Evolutionary conservation across 768 basidiomycete genomes (phyloP).

Genomic region (Lepiota brunneoincarnata): DNA sequence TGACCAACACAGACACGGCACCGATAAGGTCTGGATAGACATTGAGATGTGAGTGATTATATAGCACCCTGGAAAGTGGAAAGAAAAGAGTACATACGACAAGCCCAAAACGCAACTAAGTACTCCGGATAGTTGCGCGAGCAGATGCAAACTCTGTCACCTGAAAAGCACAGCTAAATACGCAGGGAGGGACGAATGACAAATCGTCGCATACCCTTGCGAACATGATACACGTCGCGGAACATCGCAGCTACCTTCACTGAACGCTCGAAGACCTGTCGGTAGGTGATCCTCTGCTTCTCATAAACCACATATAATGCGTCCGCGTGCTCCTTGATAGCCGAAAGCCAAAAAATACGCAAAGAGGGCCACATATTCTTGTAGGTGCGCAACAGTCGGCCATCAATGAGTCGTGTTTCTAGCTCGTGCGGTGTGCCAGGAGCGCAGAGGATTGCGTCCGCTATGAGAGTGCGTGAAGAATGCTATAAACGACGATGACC

Average conservation of each 20-base stretch:
- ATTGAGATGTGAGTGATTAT: constrained; percentile 2
- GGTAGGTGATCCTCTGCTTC: constrained; percentile 40
- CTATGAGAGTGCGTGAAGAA: constrained; percentile 18
- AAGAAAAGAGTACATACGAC: constrained; percentile 27
- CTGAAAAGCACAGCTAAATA: constrained; percentile 16
- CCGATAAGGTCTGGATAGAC: constrained; percentile 38
- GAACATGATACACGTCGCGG: constrained; percentile 39
- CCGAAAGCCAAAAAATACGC: constrained; percentile 45
- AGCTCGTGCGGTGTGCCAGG: constrained; percentile 40
- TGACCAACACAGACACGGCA: constrained; percentile 45
- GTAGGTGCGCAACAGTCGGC: constrained; percentile 45
- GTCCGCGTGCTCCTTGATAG: constrained; percentile 31
- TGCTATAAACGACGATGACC: neutral
- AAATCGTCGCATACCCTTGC: constrained; percentile 35
- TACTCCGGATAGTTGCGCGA: constrained; percentile 49
- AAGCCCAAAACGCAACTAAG: constrained; percentile 47
- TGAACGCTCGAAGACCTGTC: constrained; percentile 34
- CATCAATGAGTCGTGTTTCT: constrained; percentile 42
- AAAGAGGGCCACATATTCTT: constrained; percentile 50
- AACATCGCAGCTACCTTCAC: constrained; percentile 35
- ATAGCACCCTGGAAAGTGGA: neutral
- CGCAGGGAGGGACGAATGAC: neutral
- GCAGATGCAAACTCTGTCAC: constrained; percentile 44
- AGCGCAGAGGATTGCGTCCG: constrained; percentile 32
- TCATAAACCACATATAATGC: constrained; percentile 50